Evolutionary conservation across 805 yeast species (phyloP), one percentile per base, ranked within the genome.

Genomic region (Metschnikowia peoriensis): DNA sequence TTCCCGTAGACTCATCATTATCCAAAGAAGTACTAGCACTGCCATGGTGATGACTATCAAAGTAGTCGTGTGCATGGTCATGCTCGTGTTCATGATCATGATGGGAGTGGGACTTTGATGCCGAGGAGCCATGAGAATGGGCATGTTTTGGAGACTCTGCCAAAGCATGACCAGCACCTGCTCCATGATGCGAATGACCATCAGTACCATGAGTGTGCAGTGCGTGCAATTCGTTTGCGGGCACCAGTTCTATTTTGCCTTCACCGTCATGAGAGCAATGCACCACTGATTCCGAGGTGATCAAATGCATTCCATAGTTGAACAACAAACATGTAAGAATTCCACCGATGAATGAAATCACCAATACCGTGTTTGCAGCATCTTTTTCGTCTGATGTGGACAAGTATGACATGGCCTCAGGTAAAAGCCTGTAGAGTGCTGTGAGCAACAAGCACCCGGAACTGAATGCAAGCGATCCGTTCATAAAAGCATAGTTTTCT

Each of bases 401-500:
- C 37, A 86, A 70, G 60, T 86, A 83, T 1, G 64, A 62, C 39
- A 68, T 60, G 0, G 89, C 80, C 54, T 82, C 85, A 0, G 97
- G 97, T n/a, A 92, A 69, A 47, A 93, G 73, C 54, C 84, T 80
- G 70, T 82, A 87, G 46, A 93, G 69, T 0, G 97, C 81, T 0
- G 97, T 90, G 62, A 91, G 82, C 1, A 86, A 53, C 66, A 93
- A 77, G 28, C 96, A 89, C 0, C 99, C 98, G 0, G 93, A 76
- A 57, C 92, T 84, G 46, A 92, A 69, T 0, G 94, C 81, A 29
- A 93, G 76, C 1, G 96, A 86, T 35, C 84, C 84, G 39, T 88
- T 84, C 55, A 93, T 76, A 64, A 92, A 84, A 12, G 71, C 67
- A 38, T 85, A 81, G 64, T 86, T 85, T 50, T 80, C 78, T 49